A percentile compares a stretch with the other conserved stretches of the same genome.
Evolutionary conservation across 352 stramenopile species (phyloP).

Genomic region (Phytophthora niederhauseri): DNA sequence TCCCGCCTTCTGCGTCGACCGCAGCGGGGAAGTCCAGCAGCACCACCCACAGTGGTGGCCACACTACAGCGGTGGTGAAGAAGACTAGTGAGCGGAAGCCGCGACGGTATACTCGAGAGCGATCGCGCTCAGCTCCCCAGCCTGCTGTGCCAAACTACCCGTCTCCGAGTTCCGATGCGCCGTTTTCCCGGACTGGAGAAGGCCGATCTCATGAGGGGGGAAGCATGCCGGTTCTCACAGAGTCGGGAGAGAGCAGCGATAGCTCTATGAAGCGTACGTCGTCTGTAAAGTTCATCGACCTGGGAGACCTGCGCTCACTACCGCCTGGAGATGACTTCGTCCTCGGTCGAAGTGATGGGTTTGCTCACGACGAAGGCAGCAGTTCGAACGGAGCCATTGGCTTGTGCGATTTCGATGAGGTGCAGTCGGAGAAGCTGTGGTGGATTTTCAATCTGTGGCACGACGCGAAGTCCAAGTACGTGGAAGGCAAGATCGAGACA

Average conservation of each 20-base stretch:
- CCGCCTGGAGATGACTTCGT: slow-evolving; percentile 37
- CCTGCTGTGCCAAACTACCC: slow-evolving; percentile 28
- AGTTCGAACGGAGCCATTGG: slow-evolving; percentile 63
- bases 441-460: slow-evolving; percentile 85
- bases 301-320: slow-evolving; percentile 61
- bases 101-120: slow-evolving; percentile 46
- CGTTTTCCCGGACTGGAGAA: slow-evolving; percentile 23
- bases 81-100: slow-evolving; percentile 37
- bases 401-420: slow-evolving; percentile 81
- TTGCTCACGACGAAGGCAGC: slow-evolving; percentile 51
- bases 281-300: slow-evolving; percentile 60
- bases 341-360: slow-evolving; percentile 33
- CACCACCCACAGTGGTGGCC: slow-evolving; percentile 2
- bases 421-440: slow-evolving; percentile 82
- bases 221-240: slow-evolving; percentile 27
- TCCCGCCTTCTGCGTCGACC: slow-evolving; percentile 22
- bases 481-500: slow-evolving; percentile 73
- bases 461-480: slow-evolving; percentile 69
- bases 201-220: slow-evolving; percentile 21
- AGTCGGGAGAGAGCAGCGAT: slow-evolving; percentile 24
- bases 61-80: slow-evolving; percentile 13
- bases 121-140: slow-evolving; percentile 68
- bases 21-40: slow-evolving; percentile 20
- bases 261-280: slow-evolving; percentile 39
- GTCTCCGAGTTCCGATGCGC: slow-evolving; percentile 16